These are phyloP conservation scores for Backusella morwellensis DNA, from an alignment of 192 early-diverging fungal genomes.

Conservation along the genomic window DNA sequence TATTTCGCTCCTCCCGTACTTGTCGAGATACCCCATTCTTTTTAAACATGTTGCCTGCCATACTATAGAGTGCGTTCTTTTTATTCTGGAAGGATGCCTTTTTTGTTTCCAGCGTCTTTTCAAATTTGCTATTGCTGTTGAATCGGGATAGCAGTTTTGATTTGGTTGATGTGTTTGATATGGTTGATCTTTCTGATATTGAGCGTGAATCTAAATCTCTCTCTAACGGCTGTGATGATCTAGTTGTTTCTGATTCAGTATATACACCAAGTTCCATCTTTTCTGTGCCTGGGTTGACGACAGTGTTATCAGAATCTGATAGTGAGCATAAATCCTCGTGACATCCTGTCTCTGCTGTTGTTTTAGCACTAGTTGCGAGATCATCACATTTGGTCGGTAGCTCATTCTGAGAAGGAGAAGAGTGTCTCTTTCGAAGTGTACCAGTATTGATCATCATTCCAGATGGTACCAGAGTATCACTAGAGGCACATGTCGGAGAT, in stretches of 20 bases:
- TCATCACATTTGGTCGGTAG: not conserved
- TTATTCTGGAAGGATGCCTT: not conserved
- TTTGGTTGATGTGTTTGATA: not conserved
- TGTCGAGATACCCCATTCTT: not conserved
- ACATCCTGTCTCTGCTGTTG: not conserved
- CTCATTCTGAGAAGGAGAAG: not conserved
- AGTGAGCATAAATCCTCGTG: not conserved
- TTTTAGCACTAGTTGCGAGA: not conserved
- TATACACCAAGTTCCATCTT: not conserved
- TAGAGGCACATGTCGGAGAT: not conserved
- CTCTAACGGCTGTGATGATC: not conserved
- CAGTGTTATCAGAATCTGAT: not conserved
- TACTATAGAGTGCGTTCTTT: not conserved
- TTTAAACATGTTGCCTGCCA: constrained; percentile 11
- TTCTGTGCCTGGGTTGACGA: not conserved
- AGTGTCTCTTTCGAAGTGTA: not conserved
- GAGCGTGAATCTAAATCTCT: not conserved
- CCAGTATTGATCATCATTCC: too few relatives aligned
- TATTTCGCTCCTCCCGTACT: not conserved
- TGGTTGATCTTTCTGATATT: not conserved
- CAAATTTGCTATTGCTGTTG: not conserved
- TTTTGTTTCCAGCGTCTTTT: not conserved
- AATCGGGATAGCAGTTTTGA: not conserved
- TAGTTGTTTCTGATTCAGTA: not conserved
- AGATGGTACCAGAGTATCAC: not conserved